Base-by-base conservation (phyloP, 2,329 filamentous ascomycete species). In the Scleromitrula shiraiana region DNA sequence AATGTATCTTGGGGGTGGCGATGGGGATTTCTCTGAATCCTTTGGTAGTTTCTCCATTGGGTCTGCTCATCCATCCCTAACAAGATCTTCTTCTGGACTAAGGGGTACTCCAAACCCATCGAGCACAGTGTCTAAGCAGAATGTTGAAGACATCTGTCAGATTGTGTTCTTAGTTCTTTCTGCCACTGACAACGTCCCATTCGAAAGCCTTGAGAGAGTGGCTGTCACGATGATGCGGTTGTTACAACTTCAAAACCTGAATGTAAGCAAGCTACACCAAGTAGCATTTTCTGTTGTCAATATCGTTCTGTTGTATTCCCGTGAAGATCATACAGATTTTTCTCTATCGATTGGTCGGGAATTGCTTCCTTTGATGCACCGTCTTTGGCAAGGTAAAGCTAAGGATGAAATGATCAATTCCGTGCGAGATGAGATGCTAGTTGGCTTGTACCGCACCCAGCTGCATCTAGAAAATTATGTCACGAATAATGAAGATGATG, bases 261-360 rank as follows among this genome's bases (percentile, higher is more conserved):
- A 74, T 54, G 70, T 81, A 35, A 78, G 79, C 38, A 77, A 76
- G 56, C 68, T 82, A 42, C 85, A 89, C 57, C 82, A 85, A 59
- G 68, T 83, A 48, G 83, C 84, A 14, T 88, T 97, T 62, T 80
- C 79, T 36, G 76, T 82, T 36, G 72, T 96, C 59, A 94, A 95
- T 66, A 70, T 73, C 41, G 65, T 95, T 5, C 70, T 95, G 41
- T 69, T 74, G 32, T 76, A 74, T 49, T 77, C 79, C 2, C 74
- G 85, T 48, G 78, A 82, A 39, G 85, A 95, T 59, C 77, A 86
- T 52, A 73, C 82, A 12, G 65, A 71, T 0, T 71, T 88, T 44
- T 78, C 83, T 3, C 76, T 76, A 54, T 71, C 70, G 27, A 68
- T 83, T 30, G 73, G 84, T 14, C 54, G 41, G 38, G 73, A 77